These are phyloP conservation scores for Heritiera fomes DNA, from an alignment of 345 rosid species.

Conservation along the genomic window DNA sequence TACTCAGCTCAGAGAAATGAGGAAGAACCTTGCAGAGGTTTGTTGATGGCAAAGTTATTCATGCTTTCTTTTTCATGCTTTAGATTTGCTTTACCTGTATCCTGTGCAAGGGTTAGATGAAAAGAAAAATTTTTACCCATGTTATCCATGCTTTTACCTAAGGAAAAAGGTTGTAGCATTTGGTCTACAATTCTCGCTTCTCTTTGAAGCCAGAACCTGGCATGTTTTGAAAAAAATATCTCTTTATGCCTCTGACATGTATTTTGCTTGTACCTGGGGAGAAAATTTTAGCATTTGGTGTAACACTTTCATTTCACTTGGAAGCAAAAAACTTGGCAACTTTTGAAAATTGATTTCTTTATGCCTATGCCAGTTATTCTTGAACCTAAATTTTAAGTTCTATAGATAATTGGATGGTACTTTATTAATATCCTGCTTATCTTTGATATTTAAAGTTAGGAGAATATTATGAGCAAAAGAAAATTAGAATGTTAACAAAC, in stretches of 20 bases:
- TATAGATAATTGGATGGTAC: background rate
- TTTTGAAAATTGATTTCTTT: background rate
- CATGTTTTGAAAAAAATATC: background rate
- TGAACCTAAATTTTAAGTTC: background rate
- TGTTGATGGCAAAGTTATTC: background rate
- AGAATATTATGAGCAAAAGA: too few relatives aligned
- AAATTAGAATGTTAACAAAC: background rate
- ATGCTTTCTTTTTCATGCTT: background rate
- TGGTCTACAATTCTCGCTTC: background rate
- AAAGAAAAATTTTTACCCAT: background rate
- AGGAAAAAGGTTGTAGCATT: background rate
- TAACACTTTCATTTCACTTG: background rate
- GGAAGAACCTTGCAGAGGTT: background rate
- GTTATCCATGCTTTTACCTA: background rate
- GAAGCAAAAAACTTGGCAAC: background rate
- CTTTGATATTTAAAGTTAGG: background rate
- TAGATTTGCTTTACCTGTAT: background rate
- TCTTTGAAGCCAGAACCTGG: background rate
- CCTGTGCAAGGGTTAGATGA: background rate
- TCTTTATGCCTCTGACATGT: background rate
- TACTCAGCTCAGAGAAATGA: constrained; percentile 45
- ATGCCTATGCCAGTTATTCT: background rate
- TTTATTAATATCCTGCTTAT: background rate
- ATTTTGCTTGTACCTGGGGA: background rate
- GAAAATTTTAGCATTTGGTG: background rate